Evolutionary conservation across 345 rosid genomes (phyloP).

Genomic region (Populus nigra): DNA sequence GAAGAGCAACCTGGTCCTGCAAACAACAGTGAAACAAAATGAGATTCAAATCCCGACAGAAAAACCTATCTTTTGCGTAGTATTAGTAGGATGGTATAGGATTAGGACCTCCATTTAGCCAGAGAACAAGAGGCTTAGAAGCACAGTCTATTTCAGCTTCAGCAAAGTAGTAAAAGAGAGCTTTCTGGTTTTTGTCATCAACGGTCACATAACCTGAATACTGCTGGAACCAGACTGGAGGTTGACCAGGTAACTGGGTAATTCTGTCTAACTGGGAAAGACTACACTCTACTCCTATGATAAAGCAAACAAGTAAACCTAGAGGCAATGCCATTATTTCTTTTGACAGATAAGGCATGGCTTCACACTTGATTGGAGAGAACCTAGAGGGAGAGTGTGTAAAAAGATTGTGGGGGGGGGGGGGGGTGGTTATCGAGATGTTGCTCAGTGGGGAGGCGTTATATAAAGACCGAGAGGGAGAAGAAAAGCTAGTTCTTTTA

Average conservation of each 20-base stretch:
- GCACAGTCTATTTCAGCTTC: conserved; percentile 77
- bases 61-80: neutral
- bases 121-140: conserved; percentile 88
- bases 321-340: conserved; percentile 36
- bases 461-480: conserved; percentile 22
- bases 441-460: conserved; percentile 23
- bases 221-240: conserved; percentile 65
- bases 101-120: conserved; percentile 85
- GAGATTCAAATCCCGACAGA: conserved; percentile 1
- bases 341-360: conserved; percentile 28
- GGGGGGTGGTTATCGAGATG: neutral
- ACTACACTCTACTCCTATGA: conserved; percentile 29
- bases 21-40: conserved; percentile 3
- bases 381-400: conserved; percentile 16
- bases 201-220: conserved; percentile 87
- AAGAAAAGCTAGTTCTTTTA: neutral
- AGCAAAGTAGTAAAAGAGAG: conserved; percentile 90
- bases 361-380: conserved; percentile 10
- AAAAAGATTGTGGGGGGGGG: conserved; percentile 1
- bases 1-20: conserved; percentile 98
- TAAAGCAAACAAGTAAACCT: conserved; percentile 27
- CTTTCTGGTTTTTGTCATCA: conserved; percentile 63
- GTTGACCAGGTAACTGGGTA: conserved; percentile 76
- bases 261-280: conserved; percentile 48
- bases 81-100: neutral